phyloP scores from a whole-genome alignment of 73 alveolate genomes.

The Paramecium tetraurelia region DNA sequence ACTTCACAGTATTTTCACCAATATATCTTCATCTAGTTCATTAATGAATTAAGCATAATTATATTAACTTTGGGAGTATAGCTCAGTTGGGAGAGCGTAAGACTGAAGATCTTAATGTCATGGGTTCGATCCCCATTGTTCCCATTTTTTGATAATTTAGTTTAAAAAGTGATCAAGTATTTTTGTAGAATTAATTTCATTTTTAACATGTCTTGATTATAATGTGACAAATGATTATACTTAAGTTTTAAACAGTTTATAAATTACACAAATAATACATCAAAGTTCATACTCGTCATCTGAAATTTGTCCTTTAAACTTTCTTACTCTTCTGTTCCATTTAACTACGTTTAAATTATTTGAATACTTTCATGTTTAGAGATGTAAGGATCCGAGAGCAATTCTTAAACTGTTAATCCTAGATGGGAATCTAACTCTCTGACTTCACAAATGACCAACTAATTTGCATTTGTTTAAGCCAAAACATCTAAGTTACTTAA shows the following conservation, averaged over 20 bases:
- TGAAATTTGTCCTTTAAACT: neutral
- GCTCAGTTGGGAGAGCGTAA: slow-evolving; percentile 72
- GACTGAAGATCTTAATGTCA: slow-evolving; percentile 68
- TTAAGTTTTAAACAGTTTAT: neutral
- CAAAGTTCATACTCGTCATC: neutral
- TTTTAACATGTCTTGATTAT: neutral
- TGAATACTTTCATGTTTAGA: neutral
- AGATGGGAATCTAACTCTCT: neutral
- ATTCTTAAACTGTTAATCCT: neutral
- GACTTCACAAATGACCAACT: neutral
- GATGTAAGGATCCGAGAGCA: neutral
- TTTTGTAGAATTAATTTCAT: neutral
- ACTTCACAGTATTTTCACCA: neutral
- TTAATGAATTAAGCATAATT: neutral
- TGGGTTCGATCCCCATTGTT: slow-evolving; percentile 67
- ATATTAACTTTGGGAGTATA: slow-evolving; percentile 54
- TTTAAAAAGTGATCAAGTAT: neutral
- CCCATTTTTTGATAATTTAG: neutral
- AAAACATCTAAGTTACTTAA: neutral
- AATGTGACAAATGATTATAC: neutral
- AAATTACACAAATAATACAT: neutral
- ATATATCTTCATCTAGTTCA: neutral
- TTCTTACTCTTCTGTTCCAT: neutral
- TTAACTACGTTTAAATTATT: neutral
- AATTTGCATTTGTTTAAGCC: neutral